Conservation (phyloP, 2,329 filamentous ascomycete genomes). For the Fusarium sterilihyphosum region DNA sequence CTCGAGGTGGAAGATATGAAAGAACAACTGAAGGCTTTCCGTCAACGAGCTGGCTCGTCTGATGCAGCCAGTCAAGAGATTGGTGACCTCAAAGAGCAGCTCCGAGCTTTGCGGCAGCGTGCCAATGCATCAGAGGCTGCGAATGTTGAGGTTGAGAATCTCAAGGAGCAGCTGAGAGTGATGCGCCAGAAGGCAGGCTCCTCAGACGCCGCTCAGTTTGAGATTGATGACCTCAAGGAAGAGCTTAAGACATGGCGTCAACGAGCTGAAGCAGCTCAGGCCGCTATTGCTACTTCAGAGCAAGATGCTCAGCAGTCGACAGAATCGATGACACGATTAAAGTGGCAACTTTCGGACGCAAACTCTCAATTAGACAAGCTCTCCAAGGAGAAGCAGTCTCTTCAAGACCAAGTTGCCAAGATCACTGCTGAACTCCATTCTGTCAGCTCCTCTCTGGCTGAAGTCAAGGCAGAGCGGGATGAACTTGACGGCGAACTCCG, state of each 20-base stretch:
- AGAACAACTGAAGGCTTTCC: slow-evolving; percentile 40
- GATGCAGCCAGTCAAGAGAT: slow-evolving; percentile 54
- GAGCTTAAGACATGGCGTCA: slow-evolving; percentile 44
- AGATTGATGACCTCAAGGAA: slow-evolving; percentile 32
- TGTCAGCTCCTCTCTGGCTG: slow-evolving; percentile 64
- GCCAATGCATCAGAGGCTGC: slow-evolving; percentile 36
- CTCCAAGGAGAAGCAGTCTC: slow-evolving; percentile 67
- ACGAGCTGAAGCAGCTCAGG: slow-evolving; percentile 40
- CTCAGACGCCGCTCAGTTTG: slow-evolving; percentile 39
- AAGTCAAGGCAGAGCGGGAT: slow-evolving; percentile 72
- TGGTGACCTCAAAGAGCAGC: slow-evolving; percentile 19
- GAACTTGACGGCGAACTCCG: slow-evolving; percentile 71
- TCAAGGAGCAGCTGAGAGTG: slow-evolving; percentile 40
- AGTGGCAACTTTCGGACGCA: slow-evolving; percentile 66
- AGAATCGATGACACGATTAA: slow-evolving; percentile 63
- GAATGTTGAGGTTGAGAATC: slow-evolving; percentile 51
- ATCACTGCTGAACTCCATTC: slow-evolving; percentile 69
- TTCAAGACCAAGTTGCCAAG: slow-evolving; percentile 71
- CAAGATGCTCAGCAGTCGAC: slow-evolving; percentile 48
- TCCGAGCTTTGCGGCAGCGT: slow-evolving; percentile 9
- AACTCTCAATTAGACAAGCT: slow-evolving; percentile 66
- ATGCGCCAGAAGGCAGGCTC: slow-evolving; percentile 27
- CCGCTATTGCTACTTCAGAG: slow-evolving; percentile 45
- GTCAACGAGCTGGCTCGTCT: slow-evolving; percentile 22
- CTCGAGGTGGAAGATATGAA: slow-evolving; percentile 42